Conservation (phyloP, 192 early-diverging fungal species). For the Pilobolus umbonatus region DNA sequence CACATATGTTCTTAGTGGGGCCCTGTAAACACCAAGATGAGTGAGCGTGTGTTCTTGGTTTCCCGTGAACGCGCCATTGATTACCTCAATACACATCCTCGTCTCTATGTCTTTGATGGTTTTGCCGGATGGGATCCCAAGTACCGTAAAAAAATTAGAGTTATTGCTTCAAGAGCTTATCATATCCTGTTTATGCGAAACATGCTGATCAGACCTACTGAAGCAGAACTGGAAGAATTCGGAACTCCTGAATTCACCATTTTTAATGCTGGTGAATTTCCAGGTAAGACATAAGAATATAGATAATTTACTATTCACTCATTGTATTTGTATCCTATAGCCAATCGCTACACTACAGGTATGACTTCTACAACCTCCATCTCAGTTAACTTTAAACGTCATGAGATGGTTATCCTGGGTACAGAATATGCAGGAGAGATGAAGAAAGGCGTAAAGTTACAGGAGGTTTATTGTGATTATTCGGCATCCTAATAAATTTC, state of each 20-base stretch:
- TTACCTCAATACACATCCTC: constrained; percentile 92
- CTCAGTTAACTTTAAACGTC: constrained; percentile 86
- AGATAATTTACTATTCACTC: neutral
- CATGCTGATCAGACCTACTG: constrained; percentile 95
- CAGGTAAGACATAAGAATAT: constrained; percentile 21
- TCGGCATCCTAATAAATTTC: neutral
- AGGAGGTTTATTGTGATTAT: constrained; percentile 12
- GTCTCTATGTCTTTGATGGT: constrained; percentile 95
- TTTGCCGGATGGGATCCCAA: constrained; percentile 98
- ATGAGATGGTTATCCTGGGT: constrained; percentile 96
- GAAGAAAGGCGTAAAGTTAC: constrained; percentile 89
- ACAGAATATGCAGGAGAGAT: constrained; percentile 99
- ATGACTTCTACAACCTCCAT: constrained; percentile 95
- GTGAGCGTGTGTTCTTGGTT: constrained; percentile 74
- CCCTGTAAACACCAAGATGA: constrained; percentile 94
- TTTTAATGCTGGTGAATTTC: constrained; percentile 92
- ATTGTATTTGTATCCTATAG: constrained; percentile 14
- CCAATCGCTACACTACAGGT: constrained; percentile 89
- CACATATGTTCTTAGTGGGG: constrained; percentile 60
- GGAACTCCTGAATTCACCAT: constrained; percentile 98
- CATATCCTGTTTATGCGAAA: constrained; percentile 97
- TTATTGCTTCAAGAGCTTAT: constrained; percentile 92
- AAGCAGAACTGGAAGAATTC: constrained; percentile 85
- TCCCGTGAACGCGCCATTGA: constrained; percentile 94
- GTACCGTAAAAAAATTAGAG: constrained; percentile 95